Percentiles rank a stretch among this genome's conserved stretches.
These are phyloP conservation scores for Kodamaea alishanica DNA, from an alignment of 1,139 yeast species.

Conservation along the genomic window DNA sequence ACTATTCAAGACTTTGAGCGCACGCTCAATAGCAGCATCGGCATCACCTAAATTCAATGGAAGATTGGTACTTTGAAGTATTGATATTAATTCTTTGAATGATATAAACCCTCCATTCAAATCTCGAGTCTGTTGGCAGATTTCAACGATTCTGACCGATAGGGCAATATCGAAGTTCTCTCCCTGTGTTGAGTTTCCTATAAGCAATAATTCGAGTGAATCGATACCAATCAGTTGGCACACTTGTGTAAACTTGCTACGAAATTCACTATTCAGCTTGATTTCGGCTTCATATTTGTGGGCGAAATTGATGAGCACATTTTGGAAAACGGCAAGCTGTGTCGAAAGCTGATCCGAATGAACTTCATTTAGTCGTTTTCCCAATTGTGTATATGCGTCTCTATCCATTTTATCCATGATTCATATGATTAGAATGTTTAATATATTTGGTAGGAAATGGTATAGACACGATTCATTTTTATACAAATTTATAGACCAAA, in stretches of 20 bases:
- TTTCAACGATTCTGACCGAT: slow-evolving; percentile 68
- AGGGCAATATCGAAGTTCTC: slow-evolving; percentile 59
- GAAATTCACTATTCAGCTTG: slow-evolving; percentile 56
- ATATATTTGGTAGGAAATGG: no score
- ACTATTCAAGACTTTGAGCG: slow-evolving; percentile 47
- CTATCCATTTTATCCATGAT: slow-evolving; percentile 11
- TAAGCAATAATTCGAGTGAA: slow-evolving; percentile 55
- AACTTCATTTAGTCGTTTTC: slow-evolving; percentile 24
- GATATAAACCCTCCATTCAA: slow-evolving; percentile 79
- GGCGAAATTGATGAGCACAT: slow-evolving; percentile 62
- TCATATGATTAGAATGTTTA: neutral
- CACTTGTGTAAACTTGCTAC: slow-evolving; percentile 69
- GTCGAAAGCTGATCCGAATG: slow-evolving; percentile 53
- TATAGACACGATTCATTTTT: no score
- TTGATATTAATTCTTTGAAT: slow-evolving; percentile 51
- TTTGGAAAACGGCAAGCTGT: slow-evolving; percentile 58
- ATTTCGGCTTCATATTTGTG: slow-evolving; percentile 60
- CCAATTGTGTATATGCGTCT: slow-evolving; percentile 21
- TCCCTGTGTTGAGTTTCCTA: slow-evolving; percentile 4
- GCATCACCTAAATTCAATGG: slow-evolving; percentile 34
- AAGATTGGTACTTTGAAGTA: slow-evolving; percentile 24
- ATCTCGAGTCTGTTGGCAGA: slow-evolving; percentile 66
- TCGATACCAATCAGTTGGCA: slow-evolving; percentile 82
- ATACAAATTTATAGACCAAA: no score
- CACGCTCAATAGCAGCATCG: slow-evolving; percentile 51